Base-by-base conservation (phyloP, 192 early-diverging fungal genomes). In the Dispira parvispora region DNA sequence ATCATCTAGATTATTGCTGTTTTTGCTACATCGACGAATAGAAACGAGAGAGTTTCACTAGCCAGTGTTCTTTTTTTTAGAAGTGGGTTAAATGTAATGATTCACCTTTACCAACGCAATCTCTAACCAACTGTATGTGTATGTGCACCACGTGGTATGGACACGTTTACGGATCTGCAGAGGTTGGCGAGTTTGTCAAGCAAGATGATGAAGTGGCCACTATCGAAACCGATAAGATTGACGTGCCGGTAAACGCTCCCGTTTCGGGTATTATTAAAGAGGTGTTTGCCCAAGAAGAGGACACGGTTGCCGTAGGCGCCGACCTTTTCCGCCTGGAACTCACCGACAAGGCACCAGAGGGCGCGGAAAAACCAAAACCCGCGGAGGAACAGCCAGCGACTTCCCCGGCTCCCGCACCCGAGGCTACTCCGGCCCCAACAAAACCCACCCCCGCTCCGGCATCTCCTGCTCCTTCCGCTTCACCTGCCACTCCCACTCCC, bases 141-240 rank as follows among this genome's bases (percentile, higher is more conserved):
- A 38, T 38, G 32, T 38, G 32, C 32, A 38, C 32, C 32, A 38
- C 32, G 32, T 38, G 32, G 32, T 38, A 6, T 38, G 32, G 32
- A 38, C 32, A 38, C 32, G 32, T 38, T 38, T 38, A 38, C 32
- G 1, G 9, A 56, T 61, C 66, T 45, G 10, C 27, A 63, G 52
- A 95, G 79, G 83, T 94, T 45, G 96, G 96, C 68, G 94, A 99
- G 63, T 94, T 82, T 74, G 86, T 99, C 65, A 80, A 81, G 64
- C 80, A 89, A 65, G 96, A 99, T 65, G 96, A 99, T 68, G 89
- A 89, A 68, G 82, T 97, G 42, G 92, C 92, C 20, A 94, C 92
- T 43, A 97, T 99, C 55, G 96, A 99, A 71, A 99, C 96, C 43
- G 96, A 99, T 82, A 99, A 99, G 83, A 84, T 99, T 64, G 96